phyloP scores from a whole-genome alignment of 257 asterid species.

The Salvia splendens region DNA sequence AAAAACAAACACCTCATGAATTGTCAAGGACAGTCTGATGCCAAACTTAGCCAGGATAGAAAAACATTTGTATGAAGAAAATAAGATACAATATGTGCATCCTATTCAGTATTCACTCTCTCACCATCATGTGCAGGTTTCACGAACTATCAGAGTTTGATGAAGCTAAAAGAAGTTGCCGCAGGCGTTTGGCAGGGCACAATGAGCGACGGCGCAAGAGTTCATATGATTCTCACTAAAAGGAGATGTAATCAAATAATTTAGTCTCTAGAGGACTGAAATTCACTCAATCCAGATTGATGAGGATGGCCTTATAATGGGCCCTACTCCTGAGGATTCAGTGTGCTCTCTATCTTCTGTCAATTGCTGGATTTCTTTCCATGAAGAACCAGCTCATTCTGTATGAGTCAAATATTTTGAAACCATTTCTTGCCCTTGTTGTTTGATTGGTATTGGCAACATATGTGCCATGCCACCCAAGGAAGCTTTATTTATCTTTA shows the following conservation, averaged over 20 bases:
- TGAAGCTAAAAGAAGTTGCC: constrained; percentile 84
- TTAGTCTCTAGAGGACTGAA: constrained; percentile 24
- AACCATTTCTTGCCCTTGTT: constrained; percentile 21
- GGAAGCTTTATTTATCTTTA: constrained; percentile 9
- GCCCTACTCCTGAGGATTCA: constrained; percentile 32
- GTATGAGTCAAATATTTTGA: constrained; percentile 27
- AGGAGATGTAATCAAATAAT: constrained; percentile 34
- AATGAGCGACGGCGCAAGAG: constrained; percentile 88
- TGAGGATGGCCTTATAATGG: constrained; percentile 23
- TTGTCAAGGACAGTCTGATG: constrained; percentile 12
- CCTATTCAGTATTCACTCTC: constrained; percentile 21
- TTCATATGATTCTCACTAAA: constrained; percentile 58
- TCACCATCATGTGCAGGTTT: constrained; percentile 59
- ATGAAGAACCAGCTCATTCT: constrained; percentile 29
- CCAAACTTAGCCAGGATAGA: constrained; percentile 21
- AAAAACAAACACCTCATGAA: neutral
- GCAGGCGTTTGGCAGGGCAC: constrained; percentile 88
- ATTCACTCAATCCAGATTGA: constrained; percentile 19
- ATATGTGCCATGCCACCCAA: constrained; percentile 13
- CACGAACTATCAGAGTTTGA: constrained; percentile 79
- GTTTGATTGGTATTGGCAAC: constrained; percentile 18
- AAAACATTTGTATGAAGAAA: constrained; percentile 16
- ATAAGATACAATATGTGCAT: constrained; percentile 4
- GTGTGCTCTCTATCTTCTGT: constrained; percentile 88
- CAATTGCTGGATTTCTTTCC: constrained; percentile 46